These are phyloP conservation scores for Apophysomyces elegans DNA, from an alignment of 371 early-diverging fungal genomes.

Conservation along the genomic window DNA sequence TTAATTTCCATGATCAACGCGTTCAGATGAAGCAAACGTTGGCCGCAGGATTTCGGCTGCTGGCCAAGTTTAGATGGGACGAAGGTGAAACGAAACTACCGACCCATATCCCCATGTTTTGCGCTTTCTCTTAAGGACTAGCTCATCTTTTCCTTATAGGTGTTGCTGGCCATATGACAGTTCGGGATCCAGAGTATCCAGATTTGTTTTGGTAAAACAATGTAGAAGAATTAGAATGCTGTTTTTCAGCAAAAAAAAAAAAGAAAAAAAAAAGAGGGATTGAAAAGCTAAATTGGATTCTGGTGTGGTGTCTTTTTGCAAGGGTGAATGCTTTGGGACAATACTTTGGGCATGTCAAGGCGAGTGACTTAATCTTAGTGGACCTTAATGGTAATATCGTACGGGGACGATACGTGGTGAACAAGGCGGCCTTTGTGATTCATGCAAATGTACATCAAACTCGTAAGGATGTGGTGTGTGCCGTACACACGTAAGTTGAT, in stretches of 20 bases:
- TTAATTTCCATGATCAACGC: constrained; percentile 51
- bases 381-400: constrained; percentile 60
- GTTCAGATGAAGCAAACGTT: constrained; percentile 62
- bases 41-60: constrained; percentile 62
- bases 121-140: background rate
- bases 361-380: constrained; percentile 58
- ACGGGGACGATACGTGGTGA: constrained; percentile 50
- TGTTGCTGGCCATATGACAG: constrained; percentile 63
- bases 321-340: constrained; percentile 61
- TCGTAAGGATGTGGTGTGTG: constrained; percentile 54
- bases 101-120: background rate
- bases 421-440: constrained; percentile 67
- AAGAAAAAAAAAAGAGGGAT: too few relatives aligned
- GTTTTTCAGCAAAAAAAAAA: too few relatives aligned
- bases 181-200: constrained; percentile 64
- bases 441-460: constrained; percentile 60
- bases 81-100: constrained; percentile 33
- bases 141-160: constrained; percentile 16
- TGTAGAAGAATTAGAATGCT: too few relatives aligned
- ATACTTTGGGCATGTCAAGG: constrained; percentile 59
- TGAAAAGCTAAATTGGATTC: too few relatives aligned
- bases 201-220: constrained; percentile 55
- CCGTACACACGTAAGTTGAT: constrained; percentile 52
- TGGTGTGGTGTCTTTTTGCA: background rate
- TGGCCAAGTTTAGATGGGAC: constrained; percentile 61